Evolutionary conservation across 768 basidiomycete species (phyloP).

Genomic region (Galerina marginata): DNA sequence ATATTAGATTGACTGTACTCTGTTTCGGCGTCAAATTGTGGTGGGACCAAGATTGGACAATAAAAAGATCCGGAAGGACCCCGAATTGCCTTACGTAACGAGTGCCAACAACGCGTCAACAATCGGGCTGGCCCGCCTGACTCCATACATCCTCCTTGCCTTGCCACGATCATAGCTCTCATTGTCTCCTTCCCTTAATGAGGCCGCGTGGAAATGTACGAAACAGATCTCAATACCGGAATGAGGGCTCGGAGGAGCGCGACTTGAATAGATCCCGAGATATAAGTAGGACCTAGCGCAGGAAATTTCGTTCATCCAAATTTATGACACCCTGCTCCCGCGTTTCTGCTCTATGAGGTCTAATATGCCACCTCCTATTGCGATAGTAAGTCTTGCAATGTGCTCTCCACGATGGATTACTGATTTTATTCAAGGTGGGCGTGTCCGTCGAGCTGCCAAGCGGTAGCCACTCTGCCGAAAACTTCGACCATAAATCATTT

Average conservation of each 20-base stretch:
- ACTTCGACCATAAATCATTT: constrained; percentile 40
- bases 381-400: constrained; percentile 20
- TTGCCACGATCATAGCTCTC: constrained; percentile 12
- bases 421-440: constrained; percentile 34
- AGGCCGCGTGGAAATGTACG: constrained; percentile 4
- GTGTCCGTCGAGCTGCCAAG: constrained; percentile 45
- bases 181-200: constrained; percentile 12
- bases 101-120: constrained; percentile 9
- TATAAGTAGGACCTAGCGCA: constrained; percentile 13
- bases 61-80: constrained; percentile 1
- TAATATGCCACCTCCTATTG: constrained; percentile 19
- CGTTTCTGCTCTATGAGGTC: constrained; percentile 7
- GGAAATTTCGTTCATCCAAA: constrained; percentile 6
- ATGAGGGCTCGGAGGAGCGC: constrained; percentile 11
- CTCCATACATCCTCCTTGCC: constrained; percentile 1
- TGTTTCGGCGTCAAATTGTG: constrained; percentile 7
- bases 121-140: constrained; percentile 8
- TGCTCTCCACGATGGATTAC: not conserved
- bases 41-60: not conserved
- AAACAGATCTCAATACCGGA: constrained; percentile 1
- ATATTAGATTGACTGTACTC: not conserved
- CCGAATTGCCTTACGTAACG: constrained; percentile 11
- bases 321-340: constrained; percentile 11
- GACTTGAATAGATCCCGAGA: constrained; percentile 7
- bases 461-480: constrained; percentile 29